Conservation (phyloP, 352 stramenopile species). For the Blastocystis sp. region DNA sequence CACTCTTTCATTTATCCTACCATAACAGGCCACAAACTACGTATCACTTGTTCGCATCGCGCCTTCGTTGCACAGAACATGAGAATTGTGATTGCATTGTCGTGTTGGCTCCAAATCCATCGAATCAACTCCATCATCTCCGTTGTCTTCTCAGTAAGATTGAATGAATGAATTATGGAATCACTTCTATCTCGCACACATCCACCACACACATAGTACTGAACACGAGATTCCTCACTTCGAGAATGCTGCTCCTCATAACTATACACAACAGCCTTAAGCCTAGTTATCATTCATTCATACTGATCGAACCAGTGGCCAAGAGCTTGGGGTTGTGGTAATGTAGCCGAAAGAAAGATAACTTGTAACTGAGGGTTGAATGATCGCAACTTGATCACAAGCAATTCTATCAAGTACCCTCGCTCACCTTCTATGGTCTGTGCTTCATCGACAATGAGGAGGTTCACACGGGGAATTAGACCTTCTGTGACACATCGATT, state of each 20-base stretch:
- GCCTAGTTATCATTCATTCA: background rate
- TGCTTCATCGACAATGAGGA: conserved; percentile 54
- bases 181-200: too few relatives aligned
- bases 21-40: background rate
- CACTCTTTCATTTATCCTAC: background rate
- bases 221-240: too few relatives aligned
- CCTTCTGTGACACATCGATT: conserved; percentile 26
- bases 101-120: background rate
- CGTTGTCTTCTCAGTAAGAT: background rate
- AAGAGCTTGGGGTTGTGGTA: background rate
- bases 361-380: conserved; percentile 29
- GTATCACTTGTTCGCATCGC: background rate
- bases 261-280: background rate
- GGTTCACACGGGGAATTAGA: conserved; percentile 1
- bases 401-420: conserved; percentile 30
- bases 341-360: conserved; percentile 21
- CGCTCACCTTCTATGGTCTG: conserved; percentile 16
- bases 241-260: too few relatives aligned
- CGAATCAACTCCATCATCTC: background rate
- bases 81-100: background rate
- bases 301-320: background rate
- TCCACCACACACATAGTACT: background rate
- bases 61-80: conserved; percentile 26
- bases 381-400: conserved; percentile 11
- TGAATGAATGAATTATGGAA: too few relatives aligned